Percentiles rank a stretch among this genome's conserved stretches.
Evolutionary conservation across 352 stramenopile species (phyloP).

Genomic region (Pythium plurisporium): DNA sequence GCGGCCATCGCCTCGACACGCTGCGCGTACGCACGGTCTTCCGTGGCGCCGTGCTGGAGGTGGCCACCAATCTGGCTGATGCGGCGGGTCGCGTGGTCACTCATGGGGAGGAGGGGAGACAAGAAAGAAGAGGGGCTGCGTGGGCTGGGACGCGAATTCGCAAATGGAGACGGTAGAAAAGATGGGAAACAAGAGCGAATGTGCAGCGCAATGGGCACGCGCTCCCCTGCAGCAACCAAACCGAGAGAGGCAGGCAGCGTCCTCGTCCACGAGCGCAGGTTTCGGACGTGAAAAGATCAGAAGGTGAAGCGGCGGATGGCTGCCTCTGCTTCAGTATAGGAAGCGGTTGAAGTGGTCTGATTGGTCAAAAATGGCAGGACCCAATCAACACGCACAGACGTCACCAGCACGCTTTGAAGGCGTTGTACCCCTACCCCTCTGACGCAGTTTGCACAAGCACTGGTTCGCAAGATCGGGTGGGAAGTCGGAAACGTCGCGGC

Average conservation of each 20-base stretch:
- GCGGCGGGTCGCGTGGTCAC: slow-evolving; percentile 53
- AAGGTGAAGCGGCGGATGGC: slow-evolving; percentile 3
- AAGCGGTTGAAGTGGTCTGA: slow-evolving; percentile 6
- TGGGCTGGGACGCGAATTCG: slow-evolving; percentile 14
- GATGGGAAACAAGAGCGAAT: background rate
- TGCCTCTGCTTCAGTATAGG: too few species aligned
- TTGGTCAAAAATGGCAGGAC: slow-evolving; percentile 23
- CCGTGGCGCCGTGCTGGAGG: slow-evolving; percentile 36
- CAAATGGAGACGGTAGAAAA: too few species aligned
- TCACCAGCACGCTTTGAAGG: slow-evolving; percentile 40
- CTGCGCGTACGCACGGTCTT: slow-evolving; percentile 59
- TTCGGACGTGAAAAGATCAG: slow-evolving; percentile 32
- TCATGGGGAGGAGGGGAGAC: slow-evolving; percentile 31
- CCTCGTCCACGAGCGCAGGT: slow-evolving; percentile 10
- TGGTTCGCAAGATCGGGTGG: background rate
- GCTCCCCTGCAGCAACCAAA: too few species aligned
- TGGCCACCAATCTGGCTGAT: slow-evolving; percentile 74
- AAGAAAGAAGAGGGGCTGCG: background rate
- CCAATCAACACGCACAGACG: slow-evolving; percentile 42
- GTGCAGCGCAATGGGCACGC: too few species aligned
- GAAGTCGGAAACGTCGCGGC: background rate
- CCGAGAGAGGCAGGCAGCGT: background rate
- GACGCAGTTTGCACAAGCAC: slow-evolving; percentile 25
- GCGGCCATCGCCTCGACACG: slow-evolving; percentile 70
- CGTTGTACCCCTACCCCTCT: slow-evolving; percentile 18